These are phyloP conservation scores for Cytospora schulzeri DNA, from an alignment of 2,329 filamentous ascomycete species.

Conservation along the genomic window DNA sequence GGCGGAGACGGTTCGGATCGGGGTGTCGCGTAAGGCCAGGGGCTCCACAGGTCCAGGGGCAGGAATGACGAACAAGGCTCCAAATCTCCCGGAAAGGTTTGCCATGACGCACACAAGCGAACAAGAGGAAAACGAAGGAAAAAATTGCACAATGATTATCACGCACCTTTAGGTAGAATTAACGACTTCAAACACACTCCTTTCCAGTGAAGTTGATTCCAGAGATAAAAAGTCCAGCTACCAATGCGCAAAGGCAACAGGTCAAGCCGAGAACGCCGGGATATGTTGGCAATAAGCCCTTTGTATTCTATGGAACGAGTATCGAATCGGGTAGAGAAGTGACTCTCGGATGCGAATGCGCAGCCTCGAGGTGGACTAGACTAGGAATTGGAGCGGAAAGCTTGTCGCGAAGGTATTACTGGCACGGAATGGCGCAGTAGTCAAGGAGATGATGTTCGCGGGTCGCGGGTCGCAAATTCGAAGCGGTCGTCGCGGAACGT, in stretches of 20 bases:
- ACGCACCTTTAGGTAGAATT: slow-evolving; percentile 21
- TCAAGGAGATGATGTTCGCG: slow-evolving; percentile 13
- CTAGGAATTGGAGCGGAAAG: slow-evolving; percentile 2
- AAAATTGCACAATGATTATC: slow-evolving; percentile 1
- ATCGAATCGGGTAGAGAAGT: neutral
- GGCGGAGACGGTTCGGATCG: slow-evolving; percentile 18
- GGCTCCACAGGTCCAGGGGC: slow-evolving; percentile 23
- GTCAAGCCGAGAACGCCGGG: slow-evolving; percentile 15
- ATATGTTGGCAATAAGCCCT: slow-evolving; percentile 5
- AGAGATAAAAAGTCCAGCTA: slow-evolving; percentile 1
- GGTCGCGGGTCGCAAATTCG: slow-evolving; percentile 20
- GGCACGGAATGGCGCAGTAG: slow-evolving; percentile 14
- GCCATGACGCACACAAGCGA: slow-evolving; percentile 23
- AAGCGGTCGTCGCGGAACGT: slow-evolving; percentile 11
- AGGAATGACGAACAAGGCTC: slow-evolving; percentile 17
- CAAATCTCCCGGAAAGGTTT: slow-evolving; percentile 24
- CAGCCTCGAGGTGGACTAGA: slow-evolving; percentile 8
- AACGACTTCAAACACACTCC: slow-evolving; percentile 15
- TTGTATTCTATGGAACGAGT: slow-evolving; percentile 7
- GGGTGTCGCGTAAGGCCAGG: slow-evolving; percentile 14
- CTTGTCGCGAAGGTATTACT: slow-evolving; percentile 8
- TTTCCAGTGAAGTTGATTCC: slow-evolving; percentile 7
- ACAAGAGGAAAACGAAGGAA: neutral
- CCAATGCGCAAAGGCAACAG: slow-evolving; percentile 16
- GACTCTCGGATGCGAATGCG: slow-evolving; percentile 9